Evolutionary conservation across 192 early-diverging fungal species (phyloP), one percentile per base, ranked within the genome.

Genomic region (Entophlyctis helioformis): DNA sequence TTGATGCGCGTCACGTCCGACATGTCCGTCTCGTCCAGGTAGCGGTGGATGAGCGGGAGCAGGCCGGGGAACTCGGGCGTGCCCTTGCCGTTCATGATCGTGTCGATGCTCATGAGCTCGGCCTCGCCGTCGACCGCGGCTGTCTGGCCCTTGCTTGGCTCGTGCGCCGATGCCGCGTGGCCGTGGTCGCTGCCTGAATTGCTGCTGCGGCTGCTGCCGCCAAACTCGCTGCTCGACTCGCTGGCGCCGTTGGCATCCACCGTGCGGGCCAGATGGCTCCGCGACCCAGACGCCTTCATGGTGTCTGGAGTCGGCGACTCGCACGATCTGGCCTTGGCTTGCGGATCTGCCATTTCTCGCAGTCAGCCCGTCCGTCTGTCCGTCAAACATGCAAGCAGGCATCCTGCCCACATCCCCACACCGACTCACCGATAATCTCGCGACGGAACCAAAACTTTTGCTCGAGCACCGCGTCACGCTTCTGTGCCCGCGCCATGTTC

Each of bases 401-500:
- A 9, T 19, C 29, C 11, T 22, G 26, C 19, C 46, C 46, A 26
- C 19, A 36, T 15, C 35, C 15, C 23, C 26, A 40, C 29, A 27
- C 36, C 26, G 50, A 35, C 42, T 67, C 56, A 5, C 72, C 67
- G 53, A 85, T 83, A 21, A 93, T 50, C 49, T 85, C 81, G 46
- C 84, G 86, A 31, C 90, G 76, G 70, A 97, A 97, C 60, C 81
- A 87, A 51, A 97, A 97, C 53, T 82, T 82, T 39, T 92, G 79
- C 2, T 70, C 58, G 21, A 79, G 42, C 11, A 85, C 87, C 0
- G 95, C 91, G 51, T 84, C 85, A 20, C 87, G 76, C 32, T 68
- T 69, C 51, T 95, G 88, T 0, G 87, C 92, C 8, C 67, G 78
- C 43, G 79, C 56, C 89, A 98, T 93, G 61, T 98, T 98, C 41